Percentiles rank a stretch among this genome's conserved stretches.
Conservation (phyloP, 108 stramenopile genomes). For the Asterionellopsis glacialis region DNA sequence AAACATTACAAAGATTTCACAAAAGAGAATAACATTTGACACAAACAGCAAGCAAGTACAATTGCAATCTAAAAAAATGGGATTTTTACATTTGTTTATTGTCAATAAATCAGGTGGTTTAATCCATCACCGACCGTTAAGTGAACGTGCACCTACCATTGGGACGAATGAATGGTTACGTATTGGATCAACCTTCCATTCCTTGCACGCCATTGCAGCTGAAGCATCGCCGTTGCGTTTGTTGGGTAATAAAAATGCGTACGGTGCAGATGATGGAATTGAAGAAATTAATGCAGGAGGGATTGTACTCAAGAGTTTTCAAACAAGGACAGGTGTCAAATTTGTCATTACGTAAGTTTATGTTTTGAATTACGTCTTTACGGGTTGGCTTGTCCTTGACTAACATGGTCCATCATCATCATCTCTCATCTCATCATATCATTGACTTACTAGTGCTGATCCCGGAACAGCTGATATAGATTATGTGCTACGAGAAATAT, state of each 20-base stretch:
- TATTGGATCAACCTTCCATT: slow-evolving; percentile 86
- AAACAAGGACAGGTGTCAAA: slow-evolving; percentile 84
- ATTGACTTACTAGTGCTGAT: slow-evolving; percentile 40
- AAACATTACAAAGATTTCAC: too few relatives aligned
- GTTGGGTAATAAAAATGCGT: slow-evolving; percentile 57
- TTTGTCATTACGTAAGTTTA: slow-evolving; percentile 85
- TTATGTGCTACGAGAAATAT: slow-evolving; percentile 65
- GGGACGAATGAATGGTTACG: slow-evolving; percentile 87
- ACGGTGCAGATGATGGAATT: slow-evolving; percentile 80
- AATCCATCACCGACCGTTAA: slow-evolving; percentile 78
- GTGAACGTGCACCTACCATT: slow-evolving; percentile 58
- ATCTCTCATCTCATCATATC: neutral
- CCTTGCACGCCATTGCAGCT: slow-evolving; percentile 80
- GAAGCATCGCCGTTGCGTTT: slow-evolving; percentile 71
- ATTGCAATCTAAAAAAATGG: slow-evolving; percentile 29
- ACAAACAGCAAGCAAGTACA: too few relatives aligned
- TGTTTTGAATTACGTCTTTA: neutral
- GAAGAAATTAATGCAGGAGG: slow-evolving; percentile 77
- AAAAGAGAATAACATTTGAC: too few relatives aligned
- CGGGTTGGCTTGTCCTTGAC: neutral
- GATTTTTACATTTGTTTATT: slow-evolving; percentile 79
- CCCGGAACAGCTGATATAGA: slow-evolving; percentile 61
- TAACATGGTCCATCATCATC: neutral
- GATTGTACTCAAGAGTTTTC: slow-evolving; percentile 61
- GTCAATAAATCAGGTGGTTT: slow-evolving; percentile 86